Percentiles rank a stretch among this genome's conserved stretches.
These are phyloP conservation scores for Eustoma russellianum DNA, from an alignment of 257 asterid species.

Conservation along the genomic window DNA sequence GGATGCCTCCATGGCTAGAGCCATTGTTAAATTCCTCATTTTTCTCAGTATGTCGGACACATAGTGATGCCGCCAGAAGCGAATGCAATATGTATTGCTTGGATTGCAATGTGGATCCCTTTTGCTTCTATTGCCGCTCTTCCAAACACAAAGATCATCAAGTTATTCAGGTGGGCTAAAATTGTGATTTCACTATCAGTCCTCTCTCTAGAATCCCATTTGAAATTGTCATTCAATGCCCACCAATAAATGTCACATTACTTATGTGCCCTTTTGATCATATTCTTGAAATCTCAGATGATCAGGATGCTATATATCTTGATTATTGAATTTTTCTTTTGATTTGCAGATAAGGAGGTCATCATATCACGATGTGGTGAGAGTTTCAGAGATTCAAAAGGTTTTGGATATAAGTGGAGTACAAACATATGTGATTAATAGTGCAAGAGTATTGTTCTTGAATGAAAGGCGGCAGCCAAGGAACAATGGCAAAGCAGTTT, in stretches of 20 bases:
- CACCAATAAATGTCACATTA: not conserved
- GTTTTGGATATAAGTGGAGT: slow-evolving; percentile 79
- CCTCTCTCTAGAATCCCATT: not conserved
- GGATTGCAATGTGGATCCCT: slow-evolving; percentile 64
- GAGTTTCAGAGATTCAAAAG: slow-evolving; percentile 90
- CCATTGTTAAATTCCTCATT: slow-evolving; percentile 45
- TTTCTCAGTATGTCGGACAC: slow-evolving; percentile 64
- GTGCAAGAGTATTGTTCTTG: slow-evolving; percentile 90
- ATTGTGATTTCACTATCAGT: no score
- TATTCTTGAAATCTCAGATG: no score
- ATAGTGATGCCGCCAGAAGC: slow-evolving; percentile 71
- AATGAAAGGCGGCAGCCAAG: slow-evolving; percentile 92
- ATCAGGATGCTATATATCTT: no score
- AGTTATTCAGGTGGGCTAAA: slow-evolving; percentile 61
- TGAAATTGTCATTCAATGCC: slow-evolving; percentile 7
- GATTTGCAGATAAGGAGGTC: no score
- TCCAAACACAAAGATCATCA: slow-evolving; percentile 84
- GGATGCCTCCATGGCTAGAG: slow-evolving; percentile 90
- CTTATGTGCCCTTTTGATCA: no score
- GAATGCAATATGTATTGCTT: slow-evolving; percentile 88
- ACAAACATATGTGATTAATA: slow-evolving; percentile 83
- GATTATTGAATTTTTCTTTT: no score
- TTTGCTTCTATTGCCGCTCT: slow-evolving; percentile 82
- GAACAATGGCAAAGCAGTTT: slow-evolving; percentile 50
- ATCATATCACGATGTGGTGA: no score